Evolutionary conservation across 495 filamentous ascomycete species (phyloP), one percentile per base, ranked within the genome.

Genomic region (Penicillium verhagenii): DNA sequence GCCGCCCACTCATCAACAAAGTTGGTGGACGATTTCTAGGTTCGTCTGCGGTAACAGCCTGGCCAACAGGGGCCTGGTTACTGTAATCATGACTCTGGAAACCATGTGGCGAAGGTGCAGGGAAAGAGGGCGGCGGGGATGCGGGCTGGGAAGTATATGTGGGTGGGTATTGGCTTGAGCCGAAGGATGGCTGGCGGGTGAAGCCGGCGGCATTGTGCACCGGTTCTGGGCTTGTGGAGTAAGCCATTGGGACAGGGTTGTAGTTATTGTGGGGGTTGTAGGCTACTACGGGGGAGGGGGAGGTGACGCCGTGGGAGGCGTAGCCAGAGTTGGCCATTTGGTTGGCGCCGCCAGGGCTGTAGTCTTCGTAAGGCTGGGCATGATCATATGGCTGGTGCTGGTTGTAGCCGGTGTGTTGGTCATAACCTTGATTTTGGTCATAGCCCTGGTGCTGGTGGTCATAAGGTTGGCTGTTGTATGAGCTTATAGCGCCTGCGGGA

Each of bases 1-100:
- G 66, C 44, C 70, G 69, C 18, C 76, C 76, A 54, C 71, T 74
- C 58, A 74, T 69, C 50, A 79, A 56, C 11, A 79, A 56, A 72
- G 68, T 79, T 24, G 75, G 73, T 33, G 75, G 73, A 53, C 72
- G 64, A 54, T 66, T 61, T 10, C 58, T 31, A 8, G 20, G 21
- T 4, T 63, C 42, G 21, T 65, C 54, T 3, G 20, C 19, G 11
- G 29, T 11, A 18, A 54, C 18, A 3, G 52, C 52, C 3, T 23
- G 26, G 0, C 44, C 53, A 26, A 56, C 21, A 1, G 38, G 52
- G 3, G 26, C 26, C 13, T 29, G 39, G 26, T 18, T 21, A 2
- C 42, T 21, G 40, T 54, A 56, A 13, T 53, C 48, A 38, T 52
- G 53, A 16, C 24, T 48, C 20, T 56, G 52, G 23, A 57, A 57